phyloP scores from a whole-genome alignment of 352 stramenopile genomes.

The Thalassiosira ordinaria region DNA sequence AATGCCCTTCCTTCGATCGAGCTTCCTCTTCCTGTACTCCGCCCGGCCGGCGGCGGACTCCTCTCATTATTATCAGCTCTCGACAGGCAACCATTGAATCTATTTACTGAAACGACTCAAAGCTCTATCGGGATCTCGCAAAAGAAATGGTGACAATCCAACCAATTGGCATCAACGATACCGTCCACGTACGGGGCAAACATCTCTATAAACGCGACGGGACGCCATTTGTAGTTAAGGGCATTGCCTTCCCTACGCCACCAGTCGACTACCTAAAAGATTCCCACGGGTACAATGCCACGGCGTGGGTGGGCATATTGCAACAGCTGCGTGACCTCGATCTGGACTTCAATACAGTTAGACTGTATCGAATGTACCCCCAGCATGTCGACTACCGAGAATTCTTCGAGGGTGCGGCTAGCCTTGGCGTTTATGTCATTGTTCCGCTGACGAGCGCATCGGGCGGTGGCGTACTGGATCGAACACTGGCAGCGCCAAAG shows the following conservation, averaged over 20 bases:
- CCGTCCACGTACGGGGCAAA: constrained; percentile 28
- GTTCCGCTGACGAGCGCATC: constrained; percentile 50
- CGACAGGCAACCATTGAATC: no score
- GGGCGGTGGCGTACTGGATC: constrained; percentile 48
- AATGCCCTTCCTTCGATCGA: no score
- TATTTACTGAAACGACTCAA: no score
- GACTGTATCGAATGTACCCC: constrained; percentile 59
- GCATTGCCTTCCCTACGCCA: constrained; percentile 65
- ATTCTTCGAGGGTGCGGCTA: constrained; percentile 55
- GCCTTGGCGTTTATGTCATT: constrained; percentile 67
- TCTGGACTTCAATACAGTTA: constrained; percentile 62
- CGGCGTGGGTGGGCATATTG: constrained; percentile 58
- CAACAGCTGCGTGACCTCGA: constrained; percentile 51
- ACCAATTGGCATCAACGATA: constrained; percentile 16
- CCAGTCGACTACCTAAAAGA: constrained; percentile 16
- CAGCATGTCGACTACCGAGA: constrained; percentile 42
- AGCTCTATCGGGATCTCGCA: no score
- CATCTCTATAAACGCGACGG: constrained; percentile 39
- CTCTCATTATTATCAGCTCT: no score
- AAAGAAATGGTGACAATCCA: not conserved
- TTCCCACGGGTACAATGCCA: constrained; percentile 35
- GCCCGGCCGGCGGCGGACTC: no score
- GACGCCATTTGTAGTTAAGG: constrained; percentile 54
- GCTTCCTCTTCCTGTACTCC: no score
- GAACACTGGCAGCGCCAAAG: constrained; percentile 34